These are phyloP conservation scores for Metschnikowia borealis DNA, from an alignment of 805 yeast species.

Conservation along the genomic window DNA sequence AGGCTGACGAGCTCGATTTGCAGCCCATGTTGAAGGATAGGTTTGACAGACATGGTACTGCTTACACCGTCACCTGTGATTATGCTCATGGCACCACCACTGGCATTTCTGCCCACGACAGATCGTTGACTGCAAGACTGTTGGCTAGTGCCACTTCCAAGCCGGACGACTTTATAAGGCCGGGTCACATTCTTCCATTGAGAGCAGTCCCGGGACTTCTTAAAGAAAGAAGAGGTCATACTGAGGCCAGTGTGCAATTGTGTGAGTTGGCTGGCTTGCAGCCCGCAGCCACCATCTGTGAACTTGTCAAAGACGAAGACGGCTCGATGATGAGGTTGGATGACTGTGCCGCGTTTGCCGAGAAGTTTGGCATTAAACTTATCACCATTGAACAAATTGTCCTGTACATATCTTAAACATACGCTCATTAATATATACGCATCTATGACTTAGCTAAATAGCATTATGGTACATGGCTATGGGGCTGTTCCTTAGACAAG, in stretches of 20 bases:
- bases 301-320: slow-evolving; percentile 86
- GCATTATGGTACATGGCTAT: neutral
- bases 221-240: slow-evolving; percentile 83
- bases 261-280: slow-evolving; percentile 70
- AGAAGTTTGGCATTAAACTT: slow-evolving; percentile 58
- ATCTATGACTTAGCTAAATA: neutral
- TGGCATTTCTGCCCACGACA: slow-evolving; percentile 92
- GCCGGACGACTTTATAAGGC: slow-evolving; percentile 72
- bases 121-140: slow-evolving; percentile 74
- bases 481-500: slow-evolving; percentile 35
- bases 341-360: slow-evolving; percentile 73
- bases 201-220: slow-evolving; percentile 88
- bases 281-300: slow-evolving; percentile 92
- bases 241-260: slow-evolving; percentile 94
- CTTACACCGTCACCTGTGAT: slow-evolving; percentile 92
- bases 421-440: neutral
- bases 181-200: slow-evolving; percentile 93
- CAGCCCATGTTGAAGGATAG: slow-evolving; percentile 66
- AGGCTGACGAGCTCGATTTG: slow-evolving; percentile 77
- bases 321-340: slow-evolving; percentile 93
- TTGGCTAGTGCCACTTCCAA: slow-evolving; percentile 59
- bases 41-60: slow-evolving; percentile 90
- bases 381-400: slow-evolving; percentile 76
- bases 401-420: slow-evolving; percentile 38
- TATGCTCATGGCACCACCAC: slow-evolving; percentile 87